These are phyloP conservation scores for Rubroshorea leprosula DNA, from an alignment of 345 rosid species.

Conservation along the genomic window DNA sequence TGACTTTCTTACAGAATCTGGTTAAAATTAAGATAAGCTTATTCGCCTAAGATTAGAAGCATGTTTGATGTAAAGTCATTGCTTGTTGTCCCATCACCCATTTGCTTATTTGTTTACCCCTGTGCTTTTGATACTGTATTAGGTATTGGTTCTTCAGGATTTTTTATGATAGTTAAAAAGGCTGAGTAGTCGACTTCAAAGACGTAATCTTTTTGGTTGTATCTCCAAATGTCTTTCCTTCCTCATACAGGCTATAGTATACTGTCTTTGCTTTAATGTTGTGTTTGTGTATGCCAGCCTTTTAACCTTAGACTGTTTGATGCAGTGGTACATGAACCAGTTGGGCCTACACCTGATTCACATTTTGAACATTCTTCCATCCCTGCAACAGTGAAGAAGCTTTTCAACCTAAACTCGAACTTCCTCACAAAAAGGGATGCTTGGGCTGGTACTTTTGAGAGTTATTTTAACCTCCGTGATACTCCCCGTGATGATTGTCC, in stretches of 20 bases:
- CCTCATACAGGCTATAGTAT: not conserved
- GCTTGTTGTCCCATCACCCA: too few relatives aligned
- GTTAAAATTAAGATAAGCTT: too few relatives aligned
- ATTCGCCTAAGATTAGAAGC: too few relatives aligned
- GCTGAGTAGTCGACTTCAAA: not conserved
- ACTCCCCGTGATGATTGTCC: conserved; percentile 95
- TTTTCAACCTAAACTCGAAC: conserved; percentile 77
- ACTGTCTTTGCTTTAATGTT: not conserved
- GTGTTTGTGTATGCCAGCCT: not conserved
- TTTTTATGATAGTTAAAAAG: not conserved
- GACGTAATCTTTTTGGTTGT: too few relatives aligned
- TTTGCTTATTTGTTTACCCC: too few relatives aligned
- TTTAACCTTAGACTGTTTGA: conserved; percentile 14
- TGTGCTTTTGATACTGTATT: too few relatives aligned
- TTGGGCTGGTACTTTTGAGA: conserved; percentile 96
- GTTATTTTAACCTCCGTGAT: conserved; percentile 55
- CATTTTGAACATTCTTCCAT: conserved; percentile 93
- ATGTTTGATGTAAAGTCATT: too few relatives aligned
- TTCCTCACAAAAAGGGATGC: conserved; percentile 97
- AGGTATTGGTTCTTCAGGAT: not conserved
- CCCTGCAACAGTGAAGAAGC: conserved; percentile 96
- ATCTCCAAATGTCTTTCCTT: too few relatives aligned
- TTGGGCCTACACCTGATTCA: conserved; percentile 73
- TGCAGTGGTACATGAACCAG: conserved; percentile 85
- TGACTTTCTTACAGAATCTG: too few relatives aligned